Evolutionary conservation across 345 rosid genomes (phyloP).

Genomic region (Schrenkiella parvula): DNA sequence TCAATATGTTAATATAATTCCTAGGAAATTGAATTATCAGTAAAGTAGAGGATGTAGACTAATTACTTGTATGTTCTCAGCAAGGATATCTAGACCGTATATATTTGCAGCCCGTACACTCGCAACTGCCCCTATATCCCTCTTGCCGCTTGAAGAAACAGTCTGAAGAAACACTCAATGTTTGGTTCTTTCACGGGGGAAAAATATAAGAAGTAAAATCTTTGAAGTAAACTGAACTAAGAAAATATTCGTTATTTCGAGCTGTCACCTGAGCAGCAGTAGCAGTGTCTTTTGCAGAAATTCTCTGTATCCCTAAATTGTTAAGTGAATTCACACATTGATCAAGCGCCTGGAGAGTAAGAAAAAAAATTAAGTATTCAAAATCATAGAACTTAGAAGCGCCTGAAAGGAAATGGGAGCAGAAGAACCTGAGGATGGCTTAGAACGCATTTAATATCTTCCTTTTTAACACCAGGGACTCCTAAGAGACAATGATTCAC

Average conservation of each 20-base stretch:
- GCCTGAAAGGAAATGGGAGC: background rate
- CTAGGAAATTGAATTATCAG: constrained; percentile 4
- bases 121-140: constrained; percentile 77
- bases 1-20: background rate
- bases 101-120: constrained; percentile 86
- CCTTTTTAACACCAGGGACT: constrained; percentile 60
- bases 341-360: constrained; percentile 61
- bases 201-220: constrained; percentile 5
- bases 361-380: background rate
- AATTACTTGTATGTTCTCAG: constrained; percentile 68
- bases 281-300: constrained; percentile 69
- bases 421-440: constrained; percentile 86
- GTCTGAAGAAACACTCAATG: constrained; percentile 38
- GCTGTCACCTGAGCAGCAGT: constrained; percentile 77
- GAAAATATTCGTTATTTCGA: background rate
- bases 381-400: constrained; percentile 2
- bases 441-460: constrained; percentile 66
- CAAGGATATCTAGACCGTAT: constrained; percentile 76
- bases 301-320: constrained; percentile 53
- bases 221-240: background rate
- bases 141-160: constrained; percentile 52
- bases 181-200: background rate
- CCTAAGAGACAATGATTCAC: constrained; percentile 87
- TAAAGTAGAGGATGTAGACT: background rate
- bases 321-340: constrained; percentile 68